phyloP scores from a whole-genome alignment of 2,329 filamentous ascomycete genomes.

The Dactylellina parvicollis region DNA sequence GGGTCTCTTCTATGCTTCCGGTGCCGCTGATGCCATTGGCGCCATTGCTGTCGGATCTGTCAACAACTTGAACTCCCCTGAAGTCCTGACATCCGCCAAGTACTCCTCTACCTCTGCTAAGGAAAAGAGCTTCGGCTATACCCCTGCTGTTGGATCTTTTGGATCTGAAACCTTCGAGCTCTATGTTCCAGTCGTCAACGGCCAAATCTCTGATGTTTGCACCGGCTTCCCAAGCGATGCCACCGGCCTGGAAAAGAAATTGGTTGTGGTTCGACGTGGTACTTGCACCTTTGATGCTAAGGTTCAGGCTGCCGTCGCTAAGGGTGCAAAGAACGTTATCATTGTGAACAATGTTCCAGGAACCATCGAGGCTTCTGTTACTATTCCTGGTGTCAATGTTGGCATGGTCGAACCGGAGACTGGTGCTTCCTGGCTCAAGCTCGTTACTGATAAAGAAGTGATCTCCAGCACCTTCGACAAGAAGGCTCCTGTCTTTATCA shows the following conservation, averaged over 20 bases:
- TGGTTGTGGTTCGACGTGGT: conserved; percentile 71
- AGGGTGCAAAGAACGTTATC: conserved; percentile 71
- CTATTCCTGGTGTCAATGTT: conserved; percentile 52
- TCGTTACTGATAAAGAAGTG: conserved; percentile 39
- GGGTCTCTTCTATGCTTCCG: conserved; percentile 65
- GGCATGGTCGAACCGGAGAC: conserved; percentile 53
- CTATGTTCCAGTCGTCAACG: conserved; percentile 40
- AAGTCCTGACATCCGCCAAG: conserved; percentile 57
- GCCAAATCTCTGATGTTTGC: conserved; percentile 66
- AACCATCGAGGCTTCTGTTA: conserved; percentile 34
- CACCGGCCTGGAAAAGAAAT: conserved; percentile 68
- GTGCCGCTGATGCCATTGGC: conserved; percentile 62
- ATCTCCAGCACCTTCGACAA: conserved; percentile 47
- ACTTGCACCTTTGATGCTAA: conserved; percentile 69
- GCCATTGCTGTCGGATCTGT: conserved; percentile 65
- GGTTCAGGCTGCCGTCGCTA: conserved; percentile 66
- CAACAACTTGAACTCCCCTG: conserved; percentile 57
- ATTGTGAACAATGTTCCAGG: conserved; percentile 68
- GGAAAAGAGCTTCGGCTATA: conserved; percentile 58
- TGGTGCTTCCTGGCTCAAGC: conserved; percentile 39
- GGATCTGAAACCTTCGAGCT: conserved; percentile 33
- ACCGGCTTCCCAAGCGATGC: conserved; percentile 66
- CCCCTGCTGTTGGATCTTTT: conserved; percentile 56
- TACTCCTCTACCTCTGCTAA: conserved; percentile 56
- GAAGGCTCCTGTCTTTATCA: conserved; percentile 37